Conservation (phyloP, 2,329 filamentous ascomycete genomes). For the Arthrobotrys pseudoclavata region DNA sequence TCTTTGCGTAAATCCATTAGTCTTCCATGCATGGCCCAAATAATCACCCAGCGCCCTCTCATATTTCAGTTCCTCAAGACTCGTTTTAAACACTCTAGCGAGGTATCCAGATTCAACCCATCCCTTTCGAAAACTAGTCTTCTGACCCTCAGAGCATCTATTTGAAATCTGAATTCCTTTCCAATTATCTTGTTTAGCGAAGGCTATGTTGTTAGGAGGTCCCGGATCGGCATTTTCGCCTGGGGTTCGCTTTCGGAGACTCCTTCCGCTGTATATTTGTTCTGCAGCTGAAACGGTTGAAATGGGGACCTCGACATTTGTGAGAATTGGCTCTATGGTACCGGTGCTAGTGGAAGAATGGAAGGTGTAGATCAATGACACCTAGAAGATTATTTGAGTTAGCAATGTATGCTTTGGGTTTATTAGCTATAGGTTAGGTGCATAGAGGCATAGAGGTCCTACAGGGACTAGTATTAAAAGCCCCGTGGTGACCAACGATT, state of each 20-base stretch:
- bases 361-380: neutral
- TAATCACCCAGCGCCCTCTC: constrained; percentile 36
- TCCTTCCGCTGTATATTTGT: neutral
- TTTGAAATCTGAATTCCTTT: neutral
- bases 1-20: neutral
- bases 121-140: neutral
- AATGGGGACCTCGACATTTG: neutral
- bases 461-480: neutral
- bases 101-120: constrained; percentile 42
- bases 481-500: neutral
- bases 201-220: neutral
- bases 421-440: neutral
- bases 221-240: neutral
- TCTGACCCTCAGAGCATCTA: constrained; percentile 13
- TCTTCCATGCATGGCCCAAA: constrained; percentile 44
- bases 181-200: constrained; percentile 35
- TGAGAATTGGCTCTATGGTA: neutral
- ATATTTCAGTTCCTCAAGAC: constrained; percentile 28
- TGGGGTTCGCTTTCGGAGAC: neutral
- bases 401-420: neutral
- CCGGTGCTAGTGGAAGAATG: neutral
- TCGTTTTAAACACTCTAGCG: constrained; percentile 10
- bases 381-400: neutral
- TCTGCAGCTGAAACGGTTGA: neutral
- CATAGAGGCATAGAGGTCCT: neutral